phyloP scores from a whole-genome alignment of 139 green algal species.

The Pycnococcus provasolii region DNA sequence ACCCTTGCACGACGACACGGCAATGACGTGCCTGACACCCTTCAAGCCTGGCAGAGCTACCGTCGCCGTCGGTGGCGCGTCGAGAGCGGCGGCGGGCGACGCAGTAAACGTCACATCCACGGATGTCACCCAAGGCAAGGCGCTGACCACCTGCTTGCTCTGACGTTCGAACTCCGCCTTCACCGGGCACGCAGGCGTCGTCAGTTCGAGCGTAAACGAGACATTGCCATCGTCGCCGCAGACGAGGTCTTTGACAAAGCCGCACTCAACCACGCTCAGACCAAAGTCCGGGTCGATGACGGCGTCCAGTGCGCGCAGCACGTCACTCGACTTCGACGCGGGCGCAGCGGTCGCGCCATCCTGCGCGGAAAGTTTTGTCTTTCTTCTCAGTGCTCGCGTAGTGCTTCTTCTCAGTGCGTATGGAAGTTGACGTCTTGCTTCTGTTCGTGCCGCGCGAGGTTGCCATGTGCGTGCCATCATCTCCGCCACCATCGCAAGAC shows the following conservation, averaged over 20 bases:
- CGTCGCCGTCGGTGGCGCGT: constrained; percentile 40
- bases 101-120: constrained; percentile 74
- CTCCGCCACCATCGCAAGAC: too few species aligned
- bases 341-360: background rate
- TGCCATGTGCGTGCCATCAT: too few species aligned
- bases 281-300: constrained; percentile 98
- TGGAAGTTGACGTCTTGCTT: too few species aligned
- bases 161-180: constrained; percentile 83
- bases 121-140: constrained; percentile 50
- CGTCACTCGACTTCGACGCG: constrained; percentile 28
- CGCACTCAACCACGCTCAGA: constrained; percentile 86
- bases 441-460: too few species aligned
- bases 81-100: constrained; percentile 38
- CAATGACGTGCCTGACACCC: constrained; percentile 81
- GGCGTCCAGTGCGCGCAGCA: constrained; percentile 61
- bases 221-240: constrained; percentile 46
- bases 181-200: constrained; percentile 92
- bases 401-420: too few species aligned
- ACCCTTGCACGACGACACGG: constrained; percentile 78
- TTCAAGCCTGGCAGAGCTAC: constrained; percentile 54
- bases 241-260: constrained; percentile 85
- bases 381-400: too few species aligned
- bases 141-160: constrained; percentile 6
- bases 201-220: constrained; percentile 81
- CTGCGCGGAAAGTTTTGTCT: background rate